phyloP scores from a whole-genome alignment of 768 basidiomycete species.

The Termitomyces sp. region DNA sequence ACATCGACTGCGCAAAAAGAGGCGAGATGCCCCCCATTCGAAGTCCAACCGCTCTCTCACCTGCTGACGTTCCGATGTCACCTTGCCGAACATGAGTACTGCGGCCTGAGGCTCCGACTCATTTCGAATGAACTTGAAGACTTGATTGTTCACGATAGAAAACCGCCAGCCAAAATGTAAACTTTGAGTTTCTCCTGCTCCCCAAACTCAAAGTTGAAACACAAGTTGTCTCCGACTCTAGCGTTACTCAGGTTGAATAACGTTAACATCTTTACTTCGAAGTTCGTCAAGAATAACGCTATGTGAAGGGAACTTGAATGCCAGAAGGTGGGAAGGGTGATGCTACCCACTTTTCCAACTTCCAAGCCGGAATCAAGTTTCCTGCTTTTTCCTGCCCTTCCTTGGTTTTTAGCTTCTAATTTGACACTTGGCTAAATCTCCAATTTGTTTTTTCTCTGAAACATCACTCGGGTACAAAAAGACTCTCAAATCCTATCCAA shows the following conservation, averaged over 20 bases:
- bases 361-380: too few species aligned
- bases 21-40: background rate
- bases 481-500: background rate
- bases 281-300: background rate
- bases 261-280: background rate
- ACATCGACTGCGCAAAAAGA: too few species aligned
- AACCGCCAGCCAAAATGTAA: too few species aligned
- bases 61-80: background rate
- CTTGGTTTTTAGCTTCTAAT: background rate
- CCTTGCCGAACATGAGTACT: background rate
- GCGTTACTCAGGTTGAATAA: background rate
- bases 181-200: too few species aligned
- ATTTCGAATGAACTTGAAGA: background rate
- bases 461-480: background rate
- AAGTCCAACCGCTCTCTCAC: background rate
- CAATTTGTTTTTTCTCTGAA: too few species aligned
- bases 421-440: background rate
- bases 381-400: background rate
- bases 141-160: background rate
- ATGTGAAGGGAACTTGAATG: background rate
- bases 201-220: background rate
- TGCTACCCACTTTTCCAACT: too few species aligned
- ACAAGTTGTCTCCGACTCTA: background rate
- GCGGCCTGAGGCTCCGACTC: too few species aligned
- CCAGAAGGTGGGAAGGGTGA: background rate